Conservation (phyloP, 805 yeast genomes). For the Candida pseudoglaebosa region DNA sequence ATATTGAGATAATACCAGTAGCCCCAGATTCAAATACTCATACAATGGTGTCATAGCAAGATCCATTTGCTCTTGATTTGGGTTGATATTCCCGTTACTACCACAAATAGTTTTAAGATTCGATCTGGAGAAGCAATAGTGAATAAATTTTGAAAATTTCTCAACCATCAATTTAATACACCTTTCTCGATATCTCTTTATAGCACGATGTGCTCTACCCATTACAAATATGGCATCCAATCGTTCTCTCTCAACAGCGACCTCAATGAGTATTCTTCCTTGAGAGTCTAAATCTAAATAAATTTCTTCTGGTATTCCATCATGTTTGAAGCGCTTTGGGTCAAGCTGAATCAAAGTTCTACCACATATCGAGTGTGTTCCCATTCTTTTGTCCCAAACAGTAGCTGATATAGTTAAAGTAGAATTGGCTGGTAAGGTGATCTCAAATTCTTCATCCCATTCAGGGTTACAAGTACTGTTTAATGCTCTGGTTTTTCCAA, state of each 20-base stretch:
- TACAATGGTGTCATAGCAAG: conserved; percentile 71
- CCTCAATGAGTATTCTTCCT: conserved; percentile 62
- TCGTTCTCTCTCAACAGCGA: conserved; percentile 76
- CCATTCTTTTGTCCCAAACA: conserved; percentile 63
- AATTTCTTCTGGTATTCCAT: conserved; percentile 62
- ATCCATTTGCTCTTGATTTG: conserved; percentile 47
- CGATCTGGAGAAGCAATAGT: conserved; percentile 51
- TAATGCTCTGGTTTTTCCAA: conserved; percentile 68
- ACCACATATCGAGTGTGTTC: conserved; percentile 64
- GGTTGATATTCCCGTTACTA: conserved; percentile 37
- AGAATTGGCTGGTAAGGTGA: conserved; percentile 35
- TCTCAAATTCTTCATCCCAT: conserved; percentile 87
- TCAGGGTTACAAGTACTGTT: conserved; percentile 62
- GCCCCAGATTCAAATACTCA: conserved; percentile 66
- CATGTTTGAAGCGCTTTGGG: conserved; percentile 58
- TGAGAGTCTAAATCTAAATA: conserved; percentile 59
- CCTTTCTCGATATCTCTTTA: conserved; percentile 62
- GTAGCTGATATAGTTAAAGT: conserved; percentile 51
- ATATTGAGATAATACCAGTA: conserved; percentile 57
- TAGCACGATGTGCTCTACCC: conserved; percentile 67
- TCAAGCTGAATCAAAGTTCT: conserved; percentile 57
- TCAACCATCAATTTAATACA: conserved; percentile 67
- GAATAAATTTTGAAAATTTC: conserved; percentile 64
- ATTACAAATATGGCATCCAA: conserved; percentile 78
- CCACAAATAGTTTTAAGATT: conserved; percentile 59